phyloP scores from a whole-genome alignment of 257 asterid genomes.

The Fraxinus cuspidata region DNA sequence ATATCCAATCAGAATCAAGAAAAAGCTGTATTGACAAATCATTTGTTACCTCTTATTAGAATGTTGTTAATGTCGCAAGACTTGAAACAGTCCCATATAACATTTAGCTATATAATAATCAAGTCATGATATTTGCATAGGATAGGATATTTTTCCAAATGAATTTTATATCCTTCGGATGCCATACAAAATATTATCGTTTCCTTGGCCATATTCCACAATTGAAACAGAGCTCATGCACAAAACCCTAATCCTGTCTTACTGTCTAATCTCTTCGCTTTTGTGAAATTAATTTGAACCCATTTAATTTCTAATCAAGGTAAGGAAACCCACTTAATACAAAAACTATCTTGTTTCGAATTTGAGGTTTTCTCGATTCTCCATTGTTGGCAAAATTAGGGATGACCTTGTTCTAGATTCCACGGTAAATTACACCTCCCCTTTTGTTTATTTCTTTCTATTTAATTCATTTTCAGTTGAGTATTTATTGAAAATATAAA shows the following conservation, averaged over 20 bases:
- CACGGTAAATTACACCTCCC: not conserved
- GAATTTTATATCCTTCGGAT: not conserved
- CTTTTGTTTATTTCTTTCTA: not conserved
- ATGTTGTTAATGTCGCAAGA: not conserved
- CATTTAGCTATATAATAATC: not conserved
- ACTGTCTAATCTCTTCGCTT: conserved; percentile 6
- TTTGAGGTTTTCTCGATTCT: conserved; percentile 12
- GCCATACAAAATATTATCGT: not conserved
- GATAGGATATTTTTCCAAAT: conserved; percentile 11
- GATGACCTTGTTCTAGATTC: conserved; percentile 9
- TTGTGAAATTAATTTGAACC: conserved; percentile 6
- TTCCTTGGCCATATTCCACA: not conserved
- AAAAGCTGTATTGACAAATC: conserved; percentile 7
- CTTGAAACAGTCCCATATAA: not conserved
- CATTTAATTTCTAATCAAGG: conserved; percentile 7
- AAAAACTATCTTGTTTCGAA: conserved; percentile 8
- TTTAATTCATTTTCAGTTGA: not conserved
- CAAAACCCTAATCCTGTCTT: conserved; percentile 21
- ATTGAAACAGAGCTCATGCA: conserved; percentile 15
- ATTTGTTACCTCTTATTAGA: conserved; percentile 7
- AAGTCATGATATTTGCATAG: not conserved
- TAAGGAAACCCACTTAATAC: conserved; percentile 10
- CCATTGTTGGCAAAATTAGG: conserved; percentile 15
- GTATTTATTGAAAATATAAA: not conserved
- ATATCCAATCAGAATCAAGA: conserved; percentile 20